phyloP scores from a whole-genome alignment of 169 alveolate species.

The Cryptosporidium ubiquitum region DNA sequence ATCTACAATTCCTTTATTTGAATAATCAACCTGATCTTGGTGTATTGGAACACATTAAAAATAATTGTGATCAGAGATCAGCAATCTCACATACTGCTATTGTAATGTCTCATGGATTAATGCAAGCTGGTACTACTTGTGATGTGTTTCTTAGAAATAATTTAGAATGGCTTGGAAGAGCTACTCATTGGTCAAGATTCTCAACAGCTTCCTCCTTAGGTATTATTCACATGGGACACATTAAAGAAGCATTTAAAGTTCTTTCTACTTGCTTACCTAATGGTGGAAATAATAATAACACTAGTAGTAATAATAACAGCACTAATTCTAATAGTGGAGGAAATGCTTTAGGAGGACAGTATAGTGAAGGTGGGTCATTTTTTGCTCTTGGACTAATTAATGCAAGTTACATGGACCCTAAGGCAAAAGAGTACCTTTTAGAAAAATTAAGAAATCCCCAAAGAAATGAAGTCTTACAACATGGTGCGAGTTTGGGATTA shows the following conservation, averaged over 20 bases:
- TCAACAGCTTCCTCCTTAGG: slow-evolving; percentile 98
- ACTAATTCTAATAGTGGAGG: slow-evolving; percentile 67
- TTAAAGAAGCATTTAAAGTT: slow-evolving; percentile 74
- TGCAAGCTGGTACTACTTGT: slow-evolving; percentile 95
- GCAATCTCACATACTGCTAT: slow-evolving; percentile 90
- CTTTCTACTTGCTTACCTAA: slow-evolving; percentile 76
- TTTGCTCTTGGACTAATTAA: slow-evolving; percentile 96
- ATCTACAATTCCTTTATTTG: slow-evolving; percentile 88
- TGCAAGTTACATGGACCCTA: slow-evolving; percentile 88
- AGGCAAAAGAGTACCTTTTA: slow-evolving; percentile 83
- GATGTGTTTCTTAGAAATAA: slow-evolving; percentile 94
- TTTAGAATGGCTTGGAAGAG: slow-evolving; percentile 95
- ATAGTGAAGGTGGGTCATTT: slow-evolving; percentile 96
- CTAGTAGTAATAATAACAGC: too few species aligned
- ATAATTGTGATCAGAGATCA: slow-evolving; percentile 75
- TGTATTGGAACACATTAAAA: slow-evolving; percentile 80
- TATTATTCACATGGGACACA: slow-evolving; percentile 91
- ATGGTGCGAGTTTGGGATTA: slow-evolving; percentile 97
- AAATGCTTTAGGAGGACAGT: slow-evolving; percentile 81
- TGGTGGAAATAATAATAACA: background rate
- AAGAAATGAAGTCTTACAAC: slow-evolving; percentile 91
- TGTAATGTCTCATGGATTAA: slow-evolving; percentile 90
- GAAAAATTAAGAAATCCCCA: slow-evolving; percentile 84
- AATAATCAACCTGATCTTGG: slow-evolving; percentile 90
- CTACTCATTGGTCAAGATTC: slow-evolving; percentile 90